Evolutionary conservation across 2,329 filamentous ascomycete genomes (phyloP), one percentile per base, ranked within the genome.

Genomic region (Talaromyces albobiverticillius): DNA sequence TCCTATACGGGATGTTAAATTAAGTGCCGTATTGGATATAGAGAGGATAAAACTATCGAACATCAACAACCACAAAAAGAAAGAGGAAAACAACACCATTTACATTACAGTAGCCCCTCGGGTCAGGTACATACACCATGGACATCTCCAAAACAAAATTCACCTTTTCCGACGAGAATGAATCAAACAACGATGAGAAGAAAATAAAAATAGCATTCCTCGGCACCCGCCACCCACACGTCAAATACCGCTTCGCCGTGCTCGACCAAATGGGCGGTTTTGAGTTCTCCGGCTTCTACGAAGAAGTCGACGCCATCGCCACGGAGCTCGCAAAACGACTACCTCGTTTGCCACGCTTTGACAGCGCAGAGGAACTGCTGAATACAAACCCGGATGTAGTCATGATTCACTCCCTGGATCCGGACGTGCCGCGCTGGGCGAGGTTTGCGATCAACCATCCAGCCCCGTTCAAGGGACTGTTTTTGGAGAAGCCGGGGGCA

Each of bases 251-350:
- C 18, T 60, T 58, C 41, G 56, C 58, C 4, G 56, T 60, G 7
- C 56, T 60, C 6, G 58, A 58, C 38, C 54, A 60, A 36, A 56
- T 60, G 53, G 56, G 58, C 11, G 58, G 58, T n/a, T 60, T 60
- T 31, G 58, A 60, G 36, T 60, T 56, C 25, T 56, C 51, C 9
- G 58, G 58, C 4, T 60, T 60, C 31, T 57, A 57, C 42, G 58
- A 60, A 31, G 58, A 58, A 46, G 50, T 53, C 8, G 41, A 45
- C 22, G 48, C 51, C n/a, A 58, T 60, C 34, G 56, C 58, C 8
- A 38, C 32, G 22, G 51, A 55, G 31, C 23, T 60, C 18, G 51
- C 50, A 7, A 55, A 58, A 31, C 40, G 58, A 38, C 45, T 60
- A 36, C 58, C 58, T 9, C 58, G 51, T 32, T 34, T 60, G 46